Percentiles rank a stretch among this genome's conserved stretches.
Evolutionary conservation across 768 basidiomycete species (phyloP).

Genomic region (Filobasidium floriforme): DNA sequence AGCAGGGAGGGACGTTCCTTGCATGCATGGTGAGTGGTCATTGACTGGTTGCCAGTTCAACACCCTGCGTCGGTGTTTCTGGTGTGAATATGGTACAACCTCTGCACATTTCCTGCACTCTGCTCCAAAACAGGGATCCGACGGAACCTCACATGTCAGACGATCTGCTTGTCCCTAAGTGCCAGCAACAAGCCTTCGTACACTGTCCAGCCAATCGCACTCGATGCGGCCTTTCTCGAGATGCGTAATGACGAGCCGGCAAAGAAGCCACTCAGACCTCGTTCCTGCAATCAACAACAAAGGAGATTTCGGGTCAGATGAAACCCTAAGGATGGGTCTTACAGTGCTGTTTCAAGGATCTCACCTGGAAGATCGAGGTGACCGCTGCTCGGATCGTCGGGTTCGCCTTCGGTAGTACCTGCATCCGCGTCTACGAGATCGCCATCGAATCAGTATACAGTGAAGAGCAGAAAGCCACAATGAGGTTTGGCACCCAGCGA

Average conservation of each 20-base stretch:
- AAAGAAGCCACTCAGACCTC: slow-evolving; percentile 71
- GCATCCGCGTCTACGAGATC: slow-evolving; percentile 68
- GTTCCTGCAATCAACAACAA: slow-evolving; percentile 53
- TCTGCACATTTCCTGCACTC: too few relatives aligned
- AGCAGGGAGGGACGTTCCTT: too few relatives aligned
- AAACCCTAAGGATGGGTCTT: neutral
- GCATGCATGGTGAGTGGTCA: too few relatives aligned
- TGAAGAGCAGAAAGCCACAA: slow-evolving; percentile 12
- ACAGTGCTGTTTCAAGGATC: slow-evolving; percentile 25
- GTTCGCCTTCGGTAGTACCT: slow-evolving; percentile 76
- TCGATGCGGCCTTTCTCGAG: slow-evolving; percentile 75
- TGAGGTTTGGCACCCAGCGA: neutral
- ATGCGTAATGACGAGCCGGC: slow-evolving; percentile 76
- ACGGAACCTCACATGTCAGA: neutral
- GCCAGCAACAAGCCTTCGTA: slow-evolving; percentile 55
- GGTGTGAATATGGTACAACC: too few relatives aligned
- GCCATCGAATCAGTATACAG: neutral
- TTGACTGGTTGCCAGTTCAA: too few relatives aligned
- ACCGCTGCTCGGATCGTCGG: slow-evolving; percentile 62
- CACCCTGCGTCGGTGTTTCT: too few relatives aligned
- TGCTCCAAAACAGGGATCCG: too few relatives aligned
- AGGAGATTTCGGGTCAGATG: neutral
- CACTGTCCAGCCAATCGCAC: slow-evolving; percentile 85
- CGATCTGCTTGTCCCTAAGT: slow-evolving; percentile 28
- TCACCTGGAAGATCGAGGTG: slow-evolving; percentile 61